Evolutionary conservation across 176 grass and related monocot species (phyloP), one percentile per base, ranked within the genome.

Genomic region (Carex myosuroides): DNA sequence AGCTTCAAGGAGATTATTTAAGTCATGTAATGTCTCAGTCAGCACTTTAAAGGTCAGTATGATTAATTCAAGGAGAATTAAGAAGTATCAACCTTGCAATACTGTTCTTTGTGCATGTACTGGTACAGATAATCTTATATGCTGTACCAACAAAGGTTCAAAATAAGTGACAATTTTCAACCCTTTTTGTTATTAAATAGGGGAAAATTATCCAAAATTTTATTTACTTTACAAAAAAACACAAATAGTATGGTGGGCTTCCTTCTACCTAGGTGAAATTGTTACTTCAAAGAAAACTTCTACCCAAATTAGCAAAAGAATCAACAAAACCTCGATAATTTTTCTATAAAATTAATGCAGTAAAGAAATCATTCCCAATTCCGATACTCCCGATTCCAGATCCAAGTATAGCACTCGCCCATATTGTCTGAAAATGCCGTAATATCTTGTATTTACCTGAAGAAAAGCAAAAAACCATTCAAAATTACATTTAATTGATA

Each of bases 331-430:
- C 1, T 76, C 11, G 8, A 29, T 7, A 6, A 9, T 5, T 89
- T 66, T 53, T 87, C 91, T 90, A 98, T 57, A 93, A 64, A 18
- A 89, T 85, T 83, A 98, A 98, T 66, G 87, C 86, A 30, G 88
- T 77, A 91, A 95, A 98, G 88, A 98, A 95, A 39, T 95, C 91
- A 30, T 84, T 55, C 59, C 78, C 88, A 79, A 95, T 79, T 86
- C 91, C 93, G 85, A 95, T 68, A 70, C 37, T 93, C 24, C 69
- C 61, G 82, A 82, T 88, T 80, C 96, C 96, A 62, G 91, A 79
- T 73, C 86, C 92, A 87, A 95, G 86, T 80, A 89, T 85, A 83
- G 70, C 83, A 86, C 85, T 77, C 0, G 41, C 53, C 93, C 89
- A 93, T 81, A 89, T 70, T 81, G 73, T 86, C 60, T 70, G 68